Percentiles rank a stretch among this genome's conserved stretches.
Evolutionary conservation across 2,329 filamentous ascomycete species (phyloP).

Genomic region (Colletotrichum eremochloae): DNA sequence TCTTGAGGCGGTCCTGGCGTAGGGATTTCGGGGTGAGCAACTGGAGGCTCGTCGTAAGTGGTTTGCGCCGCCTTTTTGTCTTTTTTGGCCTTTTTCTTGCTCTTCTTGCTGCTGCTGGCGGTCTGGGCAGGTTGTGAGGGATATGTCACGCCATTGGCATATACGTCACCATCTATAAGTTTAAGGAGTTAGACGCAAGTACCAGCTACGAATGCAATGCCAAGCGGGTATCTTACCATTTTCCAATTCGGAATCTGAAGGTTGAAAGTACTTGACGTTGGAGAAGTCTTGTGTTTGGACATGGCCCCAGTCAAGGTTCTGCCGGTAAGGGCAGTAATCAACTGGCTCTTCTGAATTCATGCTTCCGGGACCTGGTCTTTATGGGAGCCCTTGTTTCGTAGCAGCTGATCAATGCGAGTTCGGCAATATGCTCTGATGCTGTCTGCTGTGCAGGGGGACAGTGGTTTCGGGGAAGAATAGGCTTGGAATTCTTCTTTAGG

Average conservation of each 20-base stretch:
- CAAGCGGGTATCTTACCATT: conserved; percentile 30
- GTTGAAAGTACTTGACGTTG: conserved; percentile 56
- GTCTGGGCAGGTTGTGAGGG: conserved; percentile 24
- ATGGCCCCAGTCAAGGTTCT: conserved; percentile 54
- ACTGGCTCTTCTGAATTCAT: conserved; percentile 56
- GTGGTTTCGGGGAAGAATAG: conserved; percentile 8
- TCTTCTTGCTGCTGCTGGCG: conserved; percentile 32
- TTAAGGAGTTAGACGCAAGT: conserved; percentile 1
- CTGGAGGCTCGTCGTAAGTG: conserved; percentile 16
- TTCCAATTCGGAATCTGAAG: conserved; percentile 54
- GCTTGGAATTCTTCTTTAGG: conserved; percentile 12
- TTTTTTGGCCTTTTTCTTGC: conserved; percentile 45
- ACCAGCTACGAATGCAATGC: not conserved
- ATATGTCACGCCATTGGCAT: conserved; percentile 35
- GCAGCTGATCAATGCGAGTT: conserved; percentile 37
- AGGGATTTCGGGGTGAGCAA: conserved; percentile 4
- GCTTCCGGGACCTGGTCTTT: conserved; percentile 50
- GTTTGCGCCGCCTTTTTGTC: conserved; percentile 29
- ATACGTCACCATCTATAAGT: conserved; percentile 34
- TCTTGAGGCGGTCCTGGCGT: conserved; percentile 25
- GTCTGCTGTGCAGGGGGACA: not conserved
- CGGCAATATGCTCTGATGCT: conserved; percentile 28
- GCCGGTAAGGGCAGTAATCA: conserved; percentile 56
- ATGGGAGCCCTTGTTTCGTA: conserved; percentile 35
- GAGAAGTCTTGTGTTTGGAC: conserved; percentile 60